Evolutionary conservation across 352 stramenopile genomes (phyloP).

Genomic region (Globisporangium abappressorium): DNA sequence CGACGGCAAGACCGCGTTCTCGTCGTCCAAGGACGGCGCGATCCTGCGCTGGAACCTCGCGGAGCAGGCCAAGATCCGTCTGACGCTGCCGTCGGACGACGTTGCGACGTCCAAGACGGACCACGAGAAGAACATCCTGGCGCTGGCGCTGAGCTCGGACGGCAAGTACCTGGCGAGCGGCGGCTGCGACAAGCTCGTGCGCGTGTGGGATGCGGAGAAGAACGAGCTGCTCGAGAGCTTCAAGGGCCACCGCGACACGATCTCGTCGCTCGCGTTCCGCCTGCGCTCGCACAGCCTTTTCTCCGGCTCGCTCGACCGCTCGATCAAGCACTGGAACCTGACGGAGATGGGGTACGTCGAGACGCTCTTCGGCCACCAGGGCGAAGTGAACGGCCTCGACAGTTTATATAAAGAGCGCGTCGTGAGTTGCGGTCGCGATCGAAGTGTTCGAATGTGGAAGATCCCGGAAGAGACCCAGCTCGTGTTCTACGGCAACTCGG

Average conservation of each 20-base stretch:
- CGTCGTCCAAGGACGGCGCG: conserved; percentile 90
- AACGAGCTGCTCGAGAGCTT: conserved; percentile 86
- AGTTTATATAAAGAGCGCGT: conserved; percentile 89
- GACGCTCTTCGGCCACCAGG: conserved; percentile 93
- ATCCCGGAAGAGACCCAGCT: conserved; percentile 94
- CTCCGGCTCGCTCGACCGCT: conserved; percentile 90
- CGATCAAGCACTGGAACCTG: conserved; percentile 95
- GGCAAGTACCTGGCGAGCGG: conserved; percentile 90
- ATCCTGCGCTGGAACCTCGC: conserved; percentile 89
- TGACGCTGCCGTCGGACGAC: conserved; percentile 62
- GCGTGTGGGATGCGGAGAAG: conserved; percentile 84
- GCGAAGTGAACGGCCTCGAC: conserved; percentile 89
- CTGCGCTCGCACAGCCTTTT: conserved; percentile 89
- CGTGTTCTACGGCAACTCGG: conserved; percentile 90
- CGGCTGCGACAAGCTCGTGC: conserved; percentile 89
- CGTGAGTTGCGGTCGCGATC: conserved; percentile 89
- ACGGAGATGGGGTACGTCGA: conserved; percentile 95
- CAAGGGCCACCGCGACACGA: conserved; percentile 85
- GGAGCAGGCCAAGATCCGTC: conserved; percentile 67
- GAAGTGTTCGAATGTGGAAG: conserved; percentile 94
- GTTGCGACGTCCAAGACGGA: conserved; percentile 62
- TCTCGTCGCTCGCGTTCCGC: conserved; percentile 87
- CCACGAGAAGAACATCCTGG: conserved; percentile 79
- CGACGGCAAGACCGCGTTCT: conserved; percentile 90
- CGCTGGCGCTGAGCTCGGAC: conserved; percentile 88